A percentile compares a stretch with the other conserved stretches of the same genome.
phyloP scores from a whole-genome alignment of 2,329 filamentous ascomycete genomes.

The Penicillium sp. region DNA sequence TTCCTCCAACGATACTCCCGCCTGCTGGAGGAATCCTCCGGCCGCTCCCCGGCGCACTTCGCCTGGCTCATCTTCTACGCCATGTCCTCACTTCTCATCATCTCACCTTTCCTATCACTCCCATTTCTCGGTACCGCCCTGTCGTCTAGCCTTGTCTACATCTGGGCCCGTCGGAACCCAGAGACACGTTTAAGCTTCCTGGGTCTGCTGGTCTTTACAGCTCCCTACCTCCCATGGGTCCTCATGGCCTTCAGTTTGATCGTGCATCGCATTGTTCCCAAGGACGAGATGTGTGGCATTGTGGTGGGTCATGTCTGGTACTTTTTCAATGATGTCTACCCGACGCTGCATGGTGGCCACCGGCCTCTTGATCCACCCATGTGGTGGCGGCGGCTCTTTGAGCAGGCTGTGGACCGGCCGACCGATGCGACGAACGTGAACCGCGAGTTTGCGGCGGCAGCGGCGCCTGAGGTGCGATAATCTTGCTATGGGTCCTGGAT shows the following conservation, averaged over 20 bases:
- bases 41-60: slow-evolving; percentile 87
- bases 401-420: slow-evolving; percentile 31
- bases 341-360: slow-evolving; percentile 80
- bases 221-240: slow-evolving; percentile 94
- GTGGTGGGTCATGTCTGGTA: slow-evolving; percentile 97
- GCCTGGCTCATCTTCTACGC: slow-evolving; percentile 91
- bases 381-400: slow-evolving; percentile 89
- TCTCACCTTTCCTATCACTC: slow-evolving; percentile 86
- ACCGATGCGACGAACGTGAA: slow-evolving; percentile 32
- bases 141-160: slow-evolving; percentile 92
- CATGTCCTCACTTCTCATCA: slow-evolving; percentile 71
- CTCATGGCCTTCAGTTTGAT: slow-evolving; percentile 88
- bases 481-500: too few relatives aligned
- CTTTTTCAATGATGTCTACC: slow-evolving; percentile 96
- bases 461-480: slow-evolving; percentile 36
- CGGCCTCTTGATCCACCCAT: slow-evolving; percentile 83
- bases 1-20: slow-evolving; percentile 96
- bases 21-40: slow-evolving; percentile 91
- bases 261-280: slow-evolving; percentile 85
- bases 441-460: slow-evolving; percentile 34
- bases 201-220: slow-evolving; percentile 85
- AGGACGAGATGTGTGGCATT: slow-evolving; percentile 94
- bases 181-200: slow-evolving; percentile 87
- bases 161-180: slow-evolving; percentile 94
- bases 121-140: slow-evolving; percentile 93